Conservation (phyloP, 139 green algal species). For the Chlorella ohadii region DNA sequence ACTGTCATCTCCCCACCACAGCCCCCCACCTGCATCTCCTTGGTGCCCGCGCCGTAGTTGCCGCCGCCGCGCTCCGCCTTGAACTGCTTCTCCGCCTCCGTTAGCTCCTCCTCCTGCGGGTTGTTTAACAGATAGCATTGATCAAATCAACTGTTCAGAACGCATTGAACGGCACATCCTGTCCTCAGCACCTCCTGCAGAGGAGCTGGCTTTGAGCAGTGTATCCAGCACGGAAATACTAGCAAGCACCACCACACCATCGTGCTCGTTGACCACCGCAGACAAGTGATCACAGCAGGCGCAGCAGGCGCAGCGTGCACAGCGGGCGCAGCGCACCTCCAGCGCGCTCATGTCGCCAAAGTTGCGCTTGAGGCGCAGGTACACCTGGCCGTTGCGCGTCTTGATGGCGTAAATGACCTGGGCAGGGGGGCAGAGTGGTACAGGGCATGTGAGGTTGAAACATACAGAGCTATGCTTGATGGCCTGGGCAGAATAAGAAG, state of each 20-base stretch:
- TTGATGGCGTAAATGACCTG: constrained; percentile 99
- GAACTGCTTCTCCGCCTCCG: constrained; percentile 69
- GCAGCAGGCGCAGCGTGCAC: too few relatives aligned
- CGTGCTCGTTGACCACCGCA: too few relatives aligned
- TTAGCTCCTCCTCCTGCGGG: constrained; percentile 63
- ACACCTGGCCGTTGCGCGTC: constrained; percentile 93
- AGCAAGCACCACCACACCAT: too few relatives aligned
- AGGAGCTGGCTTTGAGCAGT: too few relatives aligned
- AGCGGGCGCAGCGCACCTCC: constrained; percentile 51
- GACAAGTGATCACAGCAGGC: constrained; percentile 1
- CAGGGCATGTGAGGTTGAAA: too few relatives aligned
- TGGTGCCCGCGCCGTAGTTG: constrained; percentile 95
- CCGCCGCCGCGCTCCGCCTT: constrained; percentile 86
- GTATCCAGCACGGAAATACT: too few relatives aligned
- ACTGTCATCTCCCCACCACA: too few relatives aligned
- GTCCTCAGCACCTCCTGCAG: background rate
- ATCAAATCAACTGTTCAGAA: too few relatives aligned
- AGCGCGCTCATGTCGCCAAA: constrained; percentile 86
- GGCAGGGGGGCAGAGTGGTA: too few relatives aligned
- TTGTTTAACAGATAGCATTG: too few relatives aligned
- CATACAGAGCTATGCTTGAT: too few relatives aligned
- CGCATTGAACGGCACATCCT: background rate
- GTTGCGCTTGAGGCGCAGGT: constrained; percentile 90
- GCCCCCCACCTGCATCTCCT: constrained; percentile 80
- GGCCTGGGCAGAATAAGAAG: too few relatives aligned